phyloP scores from a whole-genome alignment of 2,329 filamentous ascomycete genomes.

The Xylariaceae sp. region DNA sequence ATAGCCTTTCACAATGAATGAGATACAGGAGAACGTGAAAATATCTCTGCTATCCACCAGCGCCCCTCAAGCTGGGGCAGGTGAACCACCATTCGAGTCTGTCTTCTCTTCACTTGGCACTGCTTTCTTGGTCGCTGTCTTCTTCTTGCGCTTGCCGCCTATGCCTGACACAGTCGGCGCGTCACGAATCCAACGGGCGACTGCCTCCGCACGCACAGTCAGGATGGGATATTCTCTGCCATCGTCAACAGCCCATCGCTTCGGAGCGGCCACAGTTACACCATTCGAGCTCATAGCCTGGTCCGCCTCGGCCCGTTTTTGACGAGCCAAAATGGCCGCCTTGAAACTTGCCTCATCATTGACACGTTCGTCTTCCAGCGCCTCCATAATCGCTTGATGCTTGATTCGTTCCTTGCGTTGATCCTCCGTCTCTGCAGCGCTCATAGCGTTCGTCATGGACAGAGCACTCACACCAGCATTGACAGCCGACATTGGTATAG shows the following conservation, averaged over 20 bases:
- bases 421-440: conserved; percentile 42
- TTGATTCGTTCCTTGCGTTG: conserved; percentile 55
- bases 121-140: conserved; percentile 24
- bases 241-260: conserved; percentile 59
- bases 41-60: background rate
- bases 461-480: conserved; percentile 33
- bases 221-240: conserved; percentile 63
- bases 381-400: conserved; percentile 61
- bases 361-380: conserved; percentile 61
- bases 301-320: conserved; percentile 54
- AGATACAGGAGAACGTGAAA: background rate
- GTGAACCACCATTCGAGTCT: conserved; percentile 5
- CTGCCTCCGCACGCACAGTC: conserved; percentile 62
- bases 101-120: conserved; percentile 13
- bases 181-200: conserved; percentile 64
- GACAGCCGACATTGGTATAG: conserved; percentile 30
- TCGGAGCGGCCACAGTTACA: conserved; percentile 28
- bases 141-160: conserved; percentile 32
- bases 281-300: conserved; percentile 23
- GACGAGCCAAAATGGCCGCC: conserved; percentile 55
- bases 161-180: conserved; percentile 39
- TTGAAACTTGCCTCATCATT: conserved; percentile 62
- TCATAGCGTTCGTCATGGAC: conserved; percentile 31
- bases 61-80: conserved; percentile 1
- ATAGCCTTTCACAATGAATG: background rate